These are phyloP conservation scores for Neurospora sp. DNA, from an alignment of 495 filamentous ascomycete genomes.

Conservation along the genomic window DNA sequence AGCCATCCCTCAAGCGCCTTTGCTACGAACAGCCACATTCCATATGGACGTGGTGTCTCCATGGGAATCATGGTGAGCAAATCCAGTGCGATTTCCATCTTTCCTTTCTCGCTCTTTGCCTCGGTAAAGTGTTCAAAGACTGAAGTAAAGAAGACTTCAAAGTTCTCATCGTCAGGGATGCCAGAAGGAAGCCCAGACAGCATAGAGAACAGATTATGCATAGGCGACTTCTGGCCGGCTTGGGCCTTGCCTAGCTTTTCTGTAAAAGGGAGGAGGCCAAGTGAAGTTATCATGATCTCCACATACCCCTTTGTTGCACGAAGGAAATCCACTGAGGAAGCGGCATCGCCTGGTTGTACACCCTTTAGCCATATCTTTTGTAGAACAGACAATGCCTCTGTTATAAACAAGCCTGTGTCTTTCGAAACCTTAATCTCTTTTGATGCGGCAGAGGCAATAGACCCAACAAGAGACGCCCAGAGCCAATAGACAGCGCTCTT, in stretches of 20 bases:
- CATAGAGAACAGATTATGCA: slow-evolving; percentile 41
- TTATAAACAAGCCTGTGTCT: slow-evolving; percentile 71
- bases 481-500: slow-evolving; percentile 43
- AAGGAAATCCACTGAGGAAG: slow-evolving; percentile 40
- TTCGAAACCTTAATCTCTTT: slow-evolving; percentile 86
- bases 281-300: slow-evolving; percentile 46
- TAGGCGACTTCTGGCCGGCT: slow-evolving; percentile 27
- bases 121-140: slow-evolving; percentile 38
- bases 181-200: slow-evolving; percentile 34
- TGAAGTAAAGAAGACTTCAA: slow-evolving; percentile 28
- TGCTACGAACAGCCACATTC: slow-evolving; percentile 33
- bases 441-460: slow-evolving; percentile 64
- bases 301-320: slow-evolving; percentile 52
- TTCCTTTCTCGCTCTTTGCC: slow-evolving; percentile 30
- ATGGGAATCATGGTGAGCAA: slow-evolving; percentile 28
- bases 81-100: slow-evolving; percentile 32
- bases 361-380: slow-evolving; percentile 53
- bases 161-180: slow-evolving; percentile 31
- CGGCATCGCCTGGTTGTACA: slow-evolving; percentile 10
- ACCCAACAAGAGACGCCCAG: slow-evolving; percentile 60
- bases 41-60: slow-evolving; percentile 28
- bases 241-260: slow-evolving; percentile 50
- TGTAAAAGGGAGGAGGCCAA: slow-evolving; percentile 68
- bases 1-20: slow-evolving; percentile 20
- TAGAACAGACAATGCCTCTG: slow-evolving; percentile 56